Evolutionary conservation across 805 yeast genomes (phyloP).

Genomic region (Sugiyamaella boreocaroliniensis): DNA sequence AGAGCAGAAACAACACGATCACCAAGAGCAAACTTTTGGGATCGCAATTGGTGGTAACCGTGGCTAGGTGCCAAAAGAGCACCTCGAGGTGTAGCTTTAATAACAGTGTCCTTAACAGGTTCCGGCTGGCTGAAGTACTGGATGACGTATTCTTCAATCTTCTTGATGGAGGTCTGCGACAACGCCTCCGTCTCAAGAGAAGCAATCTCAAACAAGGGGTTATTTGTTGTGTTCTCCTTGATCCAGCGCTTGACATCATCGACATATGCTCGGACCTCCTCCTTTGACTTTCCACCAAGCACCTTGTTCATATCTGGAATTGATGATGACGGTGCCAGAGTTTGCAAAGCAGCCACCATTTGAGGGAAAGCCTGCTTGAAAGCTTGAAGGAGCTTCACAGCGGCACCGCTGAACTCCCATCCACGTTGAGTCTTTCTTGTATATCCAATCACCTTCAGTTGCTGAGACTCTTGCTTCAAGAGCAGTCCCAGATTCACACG

Average conservation of each 20-base stretch:
- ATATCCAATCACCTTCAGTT: constrained; percentile 83
- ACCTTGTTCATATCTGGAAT: constrained; percentile 21
- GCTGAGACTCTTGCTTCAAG: constrained; percentile 71
- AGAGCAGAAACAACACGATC: constrained; percentile 83
- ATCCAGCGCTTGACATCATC: constrained; percentile 40
- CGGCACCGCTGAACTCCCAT: constrained; percentile 81
- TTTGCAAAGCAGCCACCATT: constrained; percentile 42
- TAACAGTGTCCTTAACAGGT: constrained; percentile 45
- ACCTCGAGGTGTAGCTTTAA: constrained; percentile 75
- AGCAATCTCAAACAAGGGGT: constrained; percentile 47
- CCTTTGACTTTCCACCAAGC: constrained; percentile 23
- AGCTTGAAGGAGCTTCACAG: constrained; percentile 56
- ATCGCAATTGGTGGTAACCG: constrained; percentile 62
- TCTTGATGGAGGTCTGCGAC: constrained; percentile 55
- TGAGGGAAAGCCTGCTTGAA: constrained; percentile 58
- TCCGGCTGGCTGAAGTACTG: constrained; percentile 35
- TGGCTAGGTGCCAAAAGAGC: constrained; percentile 73
- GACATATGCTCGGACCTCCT: constrained; percentile 29
- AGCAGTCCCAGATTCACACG: constrained; percentile 71
- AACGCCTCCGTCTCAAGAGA: constrained; percentile 73
- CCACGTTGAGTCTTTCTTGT: constrained; percentile 56
- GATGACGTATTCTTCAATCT: constrained; percentile 57
- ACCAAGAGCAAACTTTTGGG: constrained; percentile 77
- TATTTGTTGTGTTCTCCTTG: constrained; percentile 35
- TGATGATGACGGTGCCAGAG: constrained; percentile 8